Evolutionary conservation across 495 filamentous ascomycete species (phyloP).

Genomic region (Penicillium steckii): DNA sequence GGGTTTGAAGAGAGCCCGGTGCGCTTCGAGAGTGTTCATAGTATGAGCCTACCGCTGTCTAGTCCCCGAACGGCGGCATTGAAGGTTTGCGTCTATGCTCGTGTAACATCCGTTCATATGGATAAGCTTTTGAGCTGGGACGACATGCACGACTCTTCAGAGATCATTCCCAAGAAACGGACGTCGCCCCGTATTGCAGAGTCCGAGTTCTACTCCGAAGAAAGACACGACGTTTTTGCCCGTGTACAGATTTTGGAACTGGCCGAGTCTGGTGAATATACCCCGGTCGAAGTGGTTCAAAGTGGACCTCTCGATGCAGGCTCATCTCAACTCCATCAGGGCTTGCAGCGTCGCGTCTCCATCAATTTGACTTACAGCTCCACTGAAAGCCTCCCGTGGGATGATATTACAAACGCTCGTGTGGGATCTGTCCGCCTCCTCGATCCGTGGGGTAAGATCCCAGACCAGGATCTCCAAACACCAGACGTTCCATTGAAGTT

Average conservation of each 20-base stretch:
- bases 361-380: slow-evolving; percentile 87
- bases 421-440: slow-evolving; percentile 79
- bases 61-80: slow-evolving; percentile 73
- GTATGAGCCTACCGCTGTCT: slow-evolving; percentile 92
- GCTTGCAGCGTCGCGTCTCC: slow-evolving; percentile 83
- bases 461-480: slow-evolving; percentile 67
- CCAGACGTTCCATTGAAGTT: slow-evolving; percentile 77
- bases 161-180: slow-evolving; percentile 51
- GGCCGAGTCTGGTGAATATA: slow-evolving; percentile 84
- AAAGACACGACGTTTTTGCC: slow-evolving; percentile 90
- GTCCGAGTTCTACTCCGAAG: slow-evolving; percentile 86
- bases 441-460: slow-evolving; percentile 79
- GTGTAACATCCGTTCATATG: slow-evolving; percentile 88
- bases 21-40: slow-evolving; percentile 95
- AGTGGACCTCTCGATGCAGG: slow-evolving; percentile 76
- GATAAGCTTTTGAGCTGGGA: slow-evolving; percentile 99
- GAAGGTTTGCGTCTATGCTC: slow-evolving; percentile 90
- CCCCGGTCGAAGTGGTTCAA: slow-evolving; percentile 90
- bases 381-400: slow-evolving; percentile 82
- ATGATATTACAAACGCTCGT: slow-evolving; percentile 69
- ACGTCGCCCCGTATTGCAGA: slow-evolving; percentile 79
- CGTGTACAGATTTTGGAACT: slow-evolving; percentile 85
- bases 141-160: slow-evolving; percentile 79
- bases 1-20: slow-evolving; percentile 95
- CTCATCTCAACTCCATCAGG: slow-evolving; percentile 92